phyloP scores from a whole-genome alignment of 2,329 filamentous ascomycete species.

The Dothiorella sarmentorum region DNA sequence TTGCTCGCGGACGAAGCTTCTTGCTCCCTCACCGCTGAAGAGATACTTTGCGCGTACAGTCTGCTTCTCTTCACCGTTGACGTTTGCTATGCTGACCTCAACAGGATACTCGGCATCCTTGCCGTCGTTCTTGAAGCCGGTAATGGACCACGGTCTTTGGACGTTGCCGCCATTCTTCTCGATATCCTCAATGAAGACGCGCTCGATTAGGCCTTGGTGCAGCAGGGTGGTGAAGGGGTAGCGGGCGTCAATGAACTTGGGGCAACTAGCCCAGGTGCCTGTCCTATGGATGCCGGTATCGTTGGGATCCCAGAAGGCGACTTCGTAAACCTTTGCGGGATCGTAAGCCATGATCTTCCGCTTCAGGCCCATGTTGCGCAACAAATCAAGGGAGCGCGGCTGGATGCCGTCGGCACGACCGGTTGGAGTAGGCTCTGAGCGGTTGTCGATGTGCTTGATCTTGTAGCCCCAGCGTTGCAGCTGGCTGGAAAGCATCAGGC shows the following conservation, averaged over 20 bases:
- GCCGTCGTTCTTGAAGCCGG: slow-evolving; percentile 59
- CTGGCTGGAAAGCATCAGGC: slow-evolving; percentile 81
- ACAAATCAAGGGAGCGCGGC: slow-evolving; percentile 79
- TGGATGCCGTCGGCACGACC: slow-evolving; percentile 91
- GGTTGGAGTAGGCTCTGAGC: slow-evolving; percentile 77
- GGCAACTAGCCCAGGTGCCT: slow-evolving; percentile 80
- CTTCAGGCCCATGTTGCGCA: slow-evolving; percentile 88
- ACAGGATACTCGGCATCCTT: slow-evolving; percentile 71
- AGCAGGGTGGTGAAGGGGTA: slow-evolving; percentile 62
- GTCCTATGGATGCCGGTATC: slow-evolving; percentile 57
- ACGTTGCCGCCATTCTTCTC: slow-evolving; percentile 56
- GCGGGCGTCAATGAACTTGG: slow-evolving; percentile 68
- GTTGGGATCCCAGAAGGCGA: slow-evolving; percentile 62
- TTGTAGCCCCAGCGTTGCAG: slow-evolving; percentile 90
- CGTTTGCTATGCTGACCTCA: slow-evolving; percentile 70
- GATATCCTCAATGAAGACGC: slow-evolving; percentile 60
- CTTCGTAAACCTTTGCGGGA: slow-evolving; percentile 78
- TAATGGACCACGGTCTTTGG: slow-evolving; percentile 60
- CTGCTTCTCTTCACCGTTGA: slow-evolving; percentile 68
- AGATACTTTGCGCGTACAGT: slow-evolving; percentile 61
- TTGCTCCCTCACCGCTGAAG: slow-evolving; percentile 61
- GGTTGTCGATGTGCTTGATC: slow-evolving; percentile 92
- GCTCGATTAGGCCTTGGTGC: slow-evolving; percentile 61
- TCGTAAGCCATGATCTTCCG: slow-evolving; percentile 81
- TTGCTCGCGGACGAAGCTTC: slow-evolving; percentile 58